These are phyloP conservation scores for Hemileccinum impolitum DNA, from an alignment of 768 basidiomycete genomes.

Conservation along the genomic window DNA sequence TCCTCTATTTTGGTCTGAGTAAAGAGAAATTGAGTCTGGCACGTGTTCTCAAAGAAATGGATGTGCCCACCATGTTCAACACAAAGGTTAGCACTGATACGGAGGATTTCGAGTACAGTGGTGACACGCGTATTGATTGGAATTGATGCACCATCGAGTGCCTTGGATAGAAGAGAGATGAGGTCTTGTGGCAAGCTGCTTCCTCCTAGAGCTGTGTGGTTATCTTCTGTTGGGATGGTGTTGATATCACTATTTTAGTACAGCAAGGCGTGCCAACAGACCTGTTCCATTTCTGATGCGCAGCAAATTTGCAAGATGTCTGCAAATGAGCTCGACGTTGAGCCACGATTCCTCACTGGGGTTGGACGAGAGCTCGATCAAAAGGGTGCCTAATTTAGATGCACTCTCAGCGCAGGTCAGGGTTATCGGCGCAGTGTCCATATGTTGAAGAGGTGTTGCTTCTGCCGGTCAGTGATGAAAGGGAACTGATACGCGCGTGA, in stretches of 20 bases:
- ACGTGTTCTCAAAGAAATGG: neutral
- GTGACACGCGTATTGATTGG: constrained; percentile 45
- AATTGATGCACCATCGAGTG: constrained; percentile 47
- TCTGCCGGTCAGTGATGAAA: neutral
- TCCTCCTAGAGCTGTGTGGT: constrained; percentile 65
- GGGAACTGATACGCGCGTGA: too few species aligned
- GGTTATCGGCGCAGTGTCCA: constrained; percentile 16
- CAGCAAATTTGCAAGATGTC: constrained; percentile 59
- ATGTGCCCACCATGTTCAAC: constrained; percentile 68
- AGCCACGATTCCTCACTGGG: constrained; percentile 42
- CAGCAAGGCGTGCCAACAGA: constrained; percentile 23
- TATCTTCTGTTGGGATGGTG: constrained; percentile 49
- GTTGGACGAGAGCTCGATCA: constrained; percentile 32
- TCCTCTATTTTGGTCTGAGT: constrained; percentile 70
- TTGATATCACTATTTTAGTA: constrained; percentile 10
- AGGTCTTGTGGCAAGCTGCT: constrained; percentile 64
- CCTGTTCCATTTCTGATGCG: constrained; percentile 54
- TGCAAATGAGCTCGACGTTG: constrained; percentile 48
- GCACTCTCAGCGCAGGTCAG: constrained; percentile 27
- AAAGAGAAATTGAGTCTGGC: constrained; percentile 1
- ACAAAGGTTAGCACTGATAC: constrained; percentile 80
- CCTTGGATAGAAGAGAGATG: constrained; percentile 54
- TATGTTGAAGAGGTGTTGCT: constrained; percentile 4
- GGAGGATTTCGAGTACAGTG: constrained; percentile 64
- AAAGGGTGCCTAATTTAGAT: constrained; percentile 32